Evolutionary conservation across 2,329 filamentous ascomycete genomes (phyloP), one percentile per base, ranked within the genome.

Genomic region (Colletotrichum eleusines): DNA sequence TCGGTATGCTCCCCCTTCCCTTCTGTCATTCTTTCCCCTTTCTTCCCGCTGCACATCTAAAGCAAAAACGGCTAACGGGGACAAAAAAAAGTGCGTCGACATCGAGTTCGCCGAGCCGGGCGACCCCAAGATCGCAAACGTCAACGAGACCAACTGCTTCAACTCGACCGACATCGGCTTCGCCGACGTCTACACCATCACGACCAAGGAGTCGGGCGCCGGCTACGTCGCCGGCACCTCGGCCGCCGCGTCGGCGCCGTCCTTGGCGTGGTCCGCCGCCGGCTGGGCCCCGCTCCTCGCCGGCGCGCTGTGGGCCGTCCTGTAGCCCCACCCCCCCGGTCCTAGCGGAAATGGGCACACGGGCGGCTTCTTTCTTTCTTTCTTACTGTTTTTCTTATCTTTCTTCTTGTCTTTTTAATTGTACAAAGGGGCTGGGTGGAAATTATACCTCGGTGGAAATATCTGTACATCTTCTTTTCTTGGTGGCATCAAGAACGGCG

Each of bases 101-200:
- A 97, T 98, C 76, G 95, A 92, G 57, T 97, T 98, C 76, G 93
- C 91, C 58, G 92, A 94, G 1, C 92, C 93, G 31, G 84, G 89
- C 76, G 92, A 97, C 78, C 73, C 81, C 48, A 83, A 82, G 55
- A 90, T 97, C 60, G 84, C 84, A 66, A 85, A 91, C 74, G 93
- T 98, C 74, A 97, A 92, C 78, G 84, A 86, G 70, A 87, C 89
- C 18, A 98, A 97, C 82, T 98, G 95, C 86, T 94, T 92, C 86
- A 98, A 98, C 84, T 93, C 91, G 71, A 90, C 88, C 55, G 85
- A 93, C 66, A 90, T 97, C 75, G 88, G 88, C 73, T 95, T 96
- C 84, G 87, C 92, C 65, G 86, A 91, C 74, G 85, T 97, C 74
- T 98, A 94, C 84, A 90, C 91, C 70, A 86, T 91, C 76, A 86